A percentile compares a stretch with the other conserved stretches of the same genome.
phyloP scores from a whole-genome alignment of 345 rosid genomes.

The Gossypium longicalyx region DNA sequence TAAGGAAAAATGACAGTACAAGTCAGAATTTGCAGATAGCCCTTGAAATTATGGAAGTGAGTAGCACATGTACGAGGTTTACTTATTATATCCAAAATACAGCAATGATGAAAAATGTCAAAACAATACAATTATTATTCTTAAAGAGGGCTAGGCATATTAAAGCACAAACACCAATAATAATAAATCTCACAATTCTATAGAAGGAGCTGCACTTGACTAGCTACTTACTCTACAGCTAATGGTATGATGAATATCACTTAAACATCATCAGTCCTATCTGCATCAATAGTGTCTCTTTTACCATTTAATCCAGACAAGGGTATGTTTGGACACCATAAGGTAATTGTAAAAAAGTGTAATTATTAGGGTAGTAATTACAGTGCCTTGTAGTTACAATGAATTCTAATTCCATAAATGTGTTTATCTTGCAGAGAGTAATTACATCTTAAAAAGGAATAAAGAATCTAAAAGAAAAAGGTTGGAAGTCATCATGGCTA shows the following conservation, averaged over 20 bases:
- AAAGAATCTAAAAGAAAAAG: too few species aligned
- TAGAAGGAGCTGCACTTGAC: not conserved
- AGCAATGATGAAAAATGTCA: not conserved
- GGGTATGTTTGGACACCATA: not conserved
- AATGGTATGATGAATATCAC: not conserved
- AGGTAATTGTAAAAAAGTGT: too few species aligned
- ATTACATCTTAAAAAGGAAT: too few species aligned
- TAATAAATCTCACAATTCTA: not conserved
- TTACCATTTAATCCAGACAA: not conserved
- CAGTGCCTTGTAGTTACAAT: too few species aligned
- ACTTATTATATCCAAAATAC: not conserved
- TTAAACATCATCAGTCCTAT: not conserved
- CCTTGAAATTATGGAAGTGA: not conserved
- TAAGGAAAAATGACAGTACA: not conserved
- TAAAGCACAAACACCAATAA: not conserved
- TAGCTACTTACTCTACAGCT: not conserved
- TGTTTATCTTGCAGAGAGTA: too few species aligned
- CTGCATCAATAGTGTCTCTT: not conserved
- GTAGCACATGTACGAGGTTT: not conserved
- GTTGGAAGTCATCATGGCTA: too few species aligned
- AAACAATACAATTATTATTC: not conserved
- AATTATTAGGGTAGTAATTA: too few species aligned
- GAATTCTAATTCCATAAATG: too few species aligned
- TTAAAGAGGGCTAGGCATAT: not conserved
- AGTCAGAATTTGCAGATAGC: not conserved